Conservation (phyloP, 2,329 filamentous ascomycete genomes). For the Epichloe gansuensis region DNA sequence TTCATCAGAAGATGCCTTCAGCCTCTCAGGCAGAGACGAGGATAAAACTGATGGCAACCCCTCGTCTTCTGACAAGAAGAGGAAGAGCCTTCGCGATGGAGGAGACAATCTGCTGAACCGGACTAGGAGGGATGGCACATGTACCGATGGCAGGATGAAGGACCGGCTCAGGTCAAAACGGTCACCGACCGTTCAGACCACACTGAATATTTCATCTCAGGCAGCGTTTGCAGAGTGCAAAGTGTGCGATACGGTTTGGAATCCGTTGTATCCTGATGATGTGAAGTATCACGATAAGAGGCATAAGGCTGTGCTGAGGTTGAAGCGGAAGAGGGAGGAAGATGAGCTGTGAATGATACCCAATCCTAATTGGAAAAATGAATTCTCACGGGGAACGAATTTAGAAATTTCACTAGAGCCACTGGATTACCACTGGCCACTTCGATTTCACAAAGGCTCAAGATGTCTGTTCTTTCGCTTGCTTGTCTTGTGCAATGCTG, state of each 20-base stretch:
- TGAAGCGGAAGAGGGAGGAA: conserved; percentile 12
- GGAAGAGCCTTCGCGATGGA: neutral
- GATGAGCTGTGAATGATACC: conserved; percentile 10
- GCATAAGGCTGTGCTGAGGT: conserved; percentile 22
- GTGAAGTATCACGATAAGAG: conserved; percentile 29
- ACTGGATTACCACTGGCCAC: no score
- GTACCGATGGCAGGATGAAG: neutral
- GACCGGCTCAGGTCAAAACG: neutral
- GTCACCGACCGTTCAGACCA: conserved; percentile 24
- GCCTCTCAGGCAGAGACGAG: neutral
- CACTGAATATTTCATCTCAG: conserved; percentile 29
- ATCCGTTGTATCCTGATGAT: conserved; percentile 29
- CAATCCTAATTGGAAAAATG: neutral
- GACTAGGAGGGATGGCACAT: neutral
- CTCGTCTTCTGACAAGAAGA: neutral
- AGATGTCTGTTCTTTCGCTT: no score
- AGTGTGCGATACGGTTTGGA: conserved; percentile 30
- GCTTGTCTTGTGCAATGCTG: no score
- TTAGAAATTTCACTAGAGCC: no score
- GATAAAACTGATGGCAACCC: neutral
- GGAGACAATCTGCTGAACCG: neutral
- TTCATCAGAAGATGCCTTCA: neutral
- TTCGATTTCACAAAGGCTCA: no score
- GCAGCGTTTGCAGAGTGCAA: conserved; percentile 31
- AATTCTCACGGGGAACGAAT: no score